A percentile compares a stretch with the other conserved stretches of the same genome.
Conservation (phyloP, 345 rosid genomes). For the Garcia nutans region DNA sequence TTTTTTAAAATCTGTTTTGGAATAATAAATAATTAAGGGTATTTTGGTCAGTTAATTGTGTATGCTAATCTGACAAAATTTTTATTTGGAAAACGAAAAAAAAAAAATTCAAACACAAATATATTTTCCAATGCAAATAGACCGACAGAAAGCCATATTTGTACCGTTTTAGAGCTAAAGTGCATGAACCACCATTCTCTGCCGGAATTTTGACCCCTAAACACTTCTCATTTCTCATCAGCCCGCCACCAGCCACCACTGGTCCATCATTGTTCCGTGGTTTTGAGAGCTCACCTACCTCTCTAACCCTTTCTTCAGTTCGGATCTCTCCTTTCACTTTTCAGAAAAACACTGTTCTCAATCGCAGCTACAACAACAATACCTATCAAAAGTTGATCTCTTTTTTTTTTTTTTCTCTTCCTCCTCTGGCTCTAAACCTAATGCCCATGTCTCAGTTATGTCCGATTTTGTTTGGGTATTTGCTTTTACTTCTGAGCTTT, state of each 20-base stretch:
- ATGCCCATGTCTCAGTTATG: constrained; percentile 48
- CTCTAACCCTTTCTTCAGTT: no score
- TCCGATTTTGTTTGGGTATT: constrained; percentile 36
- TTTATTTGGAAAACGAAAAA: no score
- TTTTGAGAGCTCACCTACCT: no score
- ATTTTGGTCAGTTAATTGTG: no score
- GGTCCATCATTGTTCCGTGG: no score
- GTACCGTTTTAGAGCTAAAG: neutral
- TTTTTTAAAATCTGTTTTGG: no score
- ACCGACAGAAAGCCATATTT: neutral
- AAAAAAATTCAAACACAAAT: no score
- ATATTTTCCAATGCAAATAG: neutral
- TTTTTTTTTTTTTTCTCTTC: neutral
- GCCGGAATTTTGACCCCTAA: neutral
- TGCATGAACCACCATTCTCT: neutral
- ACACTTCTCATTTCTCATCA: no score
- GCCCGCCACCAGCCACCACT: no score
- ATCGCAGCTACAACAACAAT: neutral
- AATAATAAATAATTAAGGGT: no score
- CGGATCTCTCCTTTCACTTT: neutral
- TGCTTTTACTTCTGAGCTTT: constrained; percentile 29
- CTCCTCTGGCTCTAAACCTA: neutral
- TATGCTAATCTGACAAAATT: no score
- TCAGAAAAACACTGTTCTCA: neutral
- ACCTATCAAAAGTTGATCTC: neutral